A percentile compares a stretch with the other conserved stretches of the same genome.
These are phyloP conservation scores for Pyrenopolyporus hunteri DNA, from an alignment of 495 filamentous ascomycete genomes.

Conservation along the genomic window DNA sequence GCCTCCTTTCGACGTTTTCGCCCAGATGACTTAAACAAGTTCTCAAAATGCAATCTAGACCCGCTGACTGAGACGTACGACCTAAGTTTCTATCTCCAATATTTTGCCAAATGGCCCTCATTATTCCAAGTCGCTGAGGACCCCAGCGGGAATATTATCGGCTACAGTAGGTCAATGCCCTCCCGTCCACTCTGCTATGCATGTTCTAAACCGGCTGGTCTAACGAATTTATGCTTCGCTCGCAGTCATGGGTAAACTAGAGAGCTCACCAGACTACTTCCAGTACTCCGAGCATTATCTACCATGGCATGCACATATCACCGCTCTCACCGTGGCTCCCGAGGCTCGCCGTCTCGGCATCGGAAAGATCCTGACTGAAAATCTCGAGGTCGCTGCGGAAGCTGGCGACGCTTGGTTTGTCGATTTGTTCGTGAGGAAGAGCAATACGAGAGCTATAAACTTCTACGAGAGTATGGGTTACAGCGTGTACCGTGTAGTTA, in stretches of 20 bases:
- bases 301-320: slow-evolving; percentile 98
- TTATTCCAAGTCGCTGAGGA: slow-evolving; percentile 89
- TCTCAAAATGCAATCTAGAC: slow-evolving; percentile 91
- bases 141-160: slow-evolving; percentile 79
- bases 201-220: slow-evolving; percentile 1
- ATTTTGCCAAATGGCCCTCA: slow-evolving; percentile 92
- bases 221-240: slow-evolving; percentile 15
- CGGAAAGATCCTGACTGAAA: slow-evolving; percentile 76
- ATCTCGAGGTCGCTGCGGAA: slow-evolving; percentile 80
- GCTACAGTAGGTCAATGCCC: slow-evolving; percentile 74
- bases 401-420: slow-evolving; percentile 90
- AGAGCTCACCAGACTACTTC: slow-evolving; percentile 78
- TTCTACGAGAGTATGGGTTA: slow-evolving; percentile 93
- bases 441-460: slow-evolving; percentile 82
- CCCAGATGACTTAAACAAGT: slow-evolving; percentile 54
- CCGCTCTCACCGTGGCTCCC: slow-evolving; percentile 90
- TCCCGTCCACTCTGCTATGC: not conserved
- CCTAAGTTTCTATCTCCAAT: slow-evolving; percentile 91
- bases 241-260: slow-evolving; percentile 95
- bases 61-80: slow-evolving; percentile 96
- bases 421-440: slow-evolving; percentile 88
- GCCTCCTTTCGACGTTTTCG: slow-evolving; percentile 54
- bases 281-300: slow-evolving; percentile 81
- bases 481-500: slow-evolving; percentile 83
- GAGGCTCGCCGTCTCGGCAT: slow-evolving; percentile 84